Conservation (phyloP, 2,329 filamentous ascomycete genomes). For the Calonectria fujianensis region DNA sequence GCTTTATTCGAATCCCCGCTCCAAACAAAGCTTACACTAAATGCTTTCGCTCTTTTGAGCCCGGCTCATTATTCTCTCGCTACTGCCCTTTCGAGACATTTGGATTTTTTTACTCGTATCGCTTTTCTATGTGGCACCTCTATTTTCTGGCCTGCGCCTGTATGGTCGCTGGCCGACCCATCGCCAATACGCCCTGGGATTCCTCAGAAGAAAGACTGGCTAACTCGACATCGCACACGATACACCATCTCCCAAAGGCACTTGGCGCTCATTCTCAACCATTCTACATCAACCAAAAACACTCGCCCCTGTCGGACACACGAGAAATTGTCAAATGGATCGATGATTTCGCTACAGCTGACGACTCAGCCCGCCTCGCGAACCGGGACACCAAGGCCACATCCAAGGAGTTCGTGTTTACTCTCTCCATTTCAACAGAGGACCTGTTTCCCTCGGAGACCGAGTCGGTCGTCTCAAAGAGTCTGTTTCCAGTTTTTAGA, state of each 20-base stretch:
- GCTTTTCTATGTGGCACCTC: background rate
- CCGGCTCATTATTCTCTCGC: background rate
- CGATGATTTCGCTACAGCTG: background rate
- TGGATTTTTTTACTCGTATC: background rate
- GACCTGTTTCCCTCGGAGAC: background rate
- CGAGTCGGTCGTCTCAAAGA: background rate
- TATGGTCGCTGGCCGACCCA: background rate
- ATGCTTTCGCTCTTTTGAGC: background rate
- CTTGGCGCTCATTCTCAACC: no score
- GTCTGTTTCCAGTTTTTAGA: background rate
- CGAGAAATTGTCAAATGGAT: background rate
- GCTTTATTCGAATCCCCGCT: no score
- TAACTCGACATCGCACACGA: background rate
- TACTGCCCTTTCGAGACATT: background rate
- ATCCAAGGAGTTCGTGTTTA: background rate
- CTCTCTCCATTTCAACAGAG: background rate
- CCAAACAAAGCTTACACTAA: background rate
- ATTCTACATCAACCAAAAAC: background rate
- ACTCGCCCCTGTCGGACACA: background rate
- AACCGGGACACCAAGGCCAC: background rate
- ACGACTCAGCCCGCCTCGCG: background rate
- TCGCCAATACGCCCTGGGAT: background rate
- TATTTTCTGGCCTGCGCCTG: background rate
- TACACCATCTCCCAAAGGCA: no score
- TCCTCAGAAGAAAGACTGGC: no score